These are phyloP conservation scores for Suillus weaverae DNA, from an alignment of 768 basidiomycete species.

Conservation along the genomic window DNA sequence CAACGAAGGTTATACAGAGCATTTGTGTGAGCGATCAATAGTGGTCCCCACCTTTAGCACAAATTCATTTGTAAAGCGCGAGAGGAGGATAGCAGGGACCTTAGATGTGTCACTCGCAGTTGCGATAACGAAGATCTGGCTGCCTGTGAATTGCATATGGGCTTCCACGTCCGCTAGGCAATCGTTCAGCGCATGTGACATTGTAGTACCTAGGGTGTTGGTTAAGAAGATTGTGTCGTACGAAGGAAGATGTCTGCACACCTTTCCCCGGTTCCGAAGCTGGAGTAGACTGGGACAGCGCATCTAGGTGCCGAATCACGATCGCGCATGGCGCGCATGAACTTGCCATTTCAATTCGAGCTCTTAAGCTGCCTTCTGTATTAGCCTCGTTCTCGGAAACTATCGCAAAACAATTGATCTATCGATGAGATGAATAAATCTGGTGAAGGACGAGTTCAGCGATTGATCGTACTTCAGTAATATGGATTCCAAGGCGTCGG, in stretches of 20 bases:
- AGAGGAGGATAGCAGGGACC: conserved; percentile 60
- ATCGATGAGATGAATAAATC: background rate
- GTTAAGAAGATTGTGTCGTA: conserved; percentile 1
- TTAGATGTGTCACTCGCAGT: conserved; percentile 68
- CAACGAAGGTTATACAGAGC: background rate
- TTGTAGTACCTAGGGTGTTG: conserved; percentile 48
- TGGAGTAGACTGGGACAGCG: conserved; percentile 70
- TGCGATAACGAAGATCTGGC: conserved; percentile 72
- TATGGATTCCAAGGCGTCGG: conserved; percentile 67
- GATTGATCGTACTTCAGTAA: conserved; percentile 60
- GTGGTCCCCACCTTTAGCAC: conserved; percentile 57
- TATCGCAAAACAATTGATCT: conserved; percentile 88
- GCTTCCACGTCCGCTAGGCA: conserved; percentile 51
- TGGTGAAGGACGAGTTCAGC: background rate
- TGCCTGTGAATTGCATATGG: conserved; percentile 62
- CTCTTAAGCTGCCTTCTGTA: conserved; percentile 70
- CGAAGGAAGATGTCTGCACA: conserved; percentile 23
- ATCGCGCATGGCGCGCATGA: conserved; percentile 84
- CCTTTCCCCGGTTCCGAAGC: conserved; percentile 64
- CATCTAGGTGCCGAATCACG: conserved; percentile 78
- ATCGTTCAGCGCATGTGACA: conserved; percentile 60
- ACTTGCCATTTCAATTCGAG: conserved; percentile 74
- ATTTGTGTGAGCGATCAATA: background rate
- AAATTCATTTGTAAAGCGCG: conserved; percentile 86
- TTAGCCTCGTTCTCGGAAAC: conserved; percentile 75